Evolutionary conservation across 768 basidiomycete genomes (phyloP).

Genomic region (Paxillus rubicundulus): DNA sequence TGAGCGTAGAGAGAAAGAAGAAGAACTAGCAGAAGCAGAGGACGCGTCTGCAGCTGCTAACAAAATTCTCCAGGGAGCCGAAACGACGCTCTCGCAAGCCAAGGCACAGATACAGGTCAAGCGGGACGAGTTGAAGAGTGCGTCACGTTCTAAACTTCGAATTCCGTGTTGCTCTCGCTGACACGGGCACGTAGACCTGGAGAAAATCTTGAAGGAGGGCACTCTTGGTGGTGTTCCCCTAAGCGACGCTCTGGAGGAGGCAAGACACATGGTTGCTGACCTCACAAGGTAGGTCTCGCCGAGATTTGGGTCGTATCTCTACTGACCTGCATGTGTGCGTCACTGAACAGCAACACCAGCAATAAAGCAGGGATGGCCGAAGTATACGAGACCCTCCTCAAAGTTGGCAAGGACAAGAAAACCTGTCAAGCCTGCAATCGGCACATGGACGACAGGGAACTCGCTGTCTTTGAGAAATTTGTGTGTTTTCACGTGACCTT

Average conservation of each 20-base stretch:
- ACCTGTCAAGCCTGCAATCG: constrained; percentile 78
- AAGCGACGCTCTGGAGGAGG: constrained; percentile 47
- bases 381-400: constrained; percentile 55
- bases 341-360: constrained; percentile 15
- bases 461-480: constrained; percentile 65
- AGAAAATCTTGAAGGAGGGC: constrained; percentile 44
- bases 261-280: constrained; percentile 14
- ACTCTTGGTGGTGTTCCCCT: constrained; percentile 40
- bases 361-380: constrained; percentile 36
- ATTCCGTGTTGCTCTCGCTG: not conserved
- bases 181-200: constrained; percentile 26
- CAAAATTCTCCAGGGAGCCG: constrained; percentile 58
- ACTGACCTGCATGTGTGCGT: not conserved
- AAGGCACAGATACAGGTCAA: constrained; percentile 63
- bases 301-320: not conserved
- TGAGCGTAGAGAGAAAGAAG: constrained; percentile 61
- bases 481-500: constrained; percentile 38
- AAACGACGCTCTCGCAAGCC: constrained; percentile 58
- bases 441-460: constrained; percentile 51
- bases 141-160: constrained; percentile 8
- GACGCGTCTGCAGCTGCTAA: constrained; percentile 41
- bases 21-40: constrained; percentile 44
- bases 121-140: constrained; percentile 62
- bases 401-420: constrained; percentile 58
- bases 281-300: constrained; percentile 16